Conservation (phyloP, 768 basidiomycete genomes). For the Amanita rubescens region DNA sequence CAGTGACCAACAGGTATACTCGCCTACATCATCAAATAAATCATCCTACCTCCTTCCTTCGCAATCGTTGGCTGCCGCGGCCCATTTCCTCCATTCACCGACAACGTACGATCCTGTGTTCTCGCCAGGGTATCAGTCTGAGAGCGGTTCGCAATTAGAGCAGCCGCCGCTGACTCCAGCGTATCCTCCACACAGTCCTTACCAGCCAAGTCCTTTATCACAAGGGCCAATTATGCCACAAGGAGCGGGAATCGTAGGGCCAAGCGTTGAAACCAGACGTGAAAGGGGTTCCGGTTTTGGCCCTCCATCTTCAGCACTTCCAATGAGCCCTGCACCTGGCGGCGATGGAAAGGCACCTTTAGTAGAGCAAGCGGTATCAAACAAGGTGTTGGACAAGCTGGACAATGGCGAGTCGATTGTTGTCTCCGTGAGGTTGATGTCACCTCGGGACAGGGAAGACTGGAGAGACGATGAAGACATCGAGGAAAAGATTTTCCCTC, state of each 20-base stretch:
- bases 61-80: conserved; percentile 17
- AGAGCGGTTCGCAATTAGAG: neutral
- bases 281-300: conserved; percentile 34
- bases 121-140: conserved; percentile 13
- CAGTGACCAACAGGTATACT: conserved; percentile 10
- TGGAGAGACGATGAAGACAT: conserved; percentile 15
- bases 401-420: conserved; percentile 52
- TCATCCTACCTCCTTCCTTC: conserved; percentile 28
- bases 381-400: neutral
- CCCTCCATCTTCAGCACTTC: conserved; percentile 13
- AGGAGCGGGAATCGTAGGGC: conserved; percentile 40
- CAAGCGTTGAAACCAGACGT: conserved; percentile 61
- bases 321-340: conserved; percentile 57
- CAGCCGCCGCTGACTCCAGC: conserved; percentile 53
- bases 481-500: conserved; percentile 53
- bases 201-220: conserved; percentile 46
- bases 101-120: conserved; percentile 41
- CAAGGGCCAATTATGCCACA: conserved; percentile 49
- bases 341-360: conserved; percentile 41
- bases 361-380: conserved; percentile 23
- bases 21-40: conserved; percentile 21
- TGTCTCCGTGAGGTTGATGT: conserved; percentile 56
- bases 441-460: conserved; percentile 15
- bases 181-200: conserved; percentile 41
- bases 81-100: conserved; percentile 37